These are phyloP conservation scores for Cyclotella atomus DNA, from an alignment of 108 stramenopile genomes.

Conservation along the genomic window DNA sequence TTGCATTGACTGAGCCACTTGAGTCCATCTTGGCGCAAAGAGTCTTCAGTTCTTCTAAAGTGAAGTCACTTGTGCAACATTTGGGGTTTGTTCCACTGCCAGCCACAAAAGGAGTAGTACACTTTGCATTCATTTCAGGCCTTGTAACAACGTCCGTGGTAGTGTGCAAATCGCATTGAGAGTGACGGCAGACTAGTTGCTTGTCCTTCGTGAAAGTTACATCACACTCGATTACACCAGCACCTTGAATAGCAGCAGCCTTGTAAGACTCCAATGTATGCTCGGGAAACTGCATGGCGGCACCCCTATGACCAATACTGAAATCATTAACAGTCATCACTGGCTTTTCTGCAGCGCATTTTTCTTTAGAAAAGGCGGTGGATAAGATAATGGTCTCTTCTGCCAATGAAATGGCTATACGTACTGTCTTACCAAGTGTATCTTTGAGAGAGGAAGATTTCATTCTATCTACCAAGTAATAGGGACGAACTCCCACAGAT, in stretches of 20 bases:
- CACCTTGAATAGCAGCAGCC: constrained; percentile 58
- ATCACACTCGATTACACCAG: constrained; percentile 82
- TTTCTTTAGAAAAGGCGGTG: not conserved
- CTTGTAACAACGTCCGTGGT: constrained; percentile 67
- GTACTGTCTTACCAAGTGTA: not conserved
- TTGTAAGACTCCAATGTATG: constrained; percentile 63
- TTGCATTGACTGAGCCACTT: constrained; percentile 37
- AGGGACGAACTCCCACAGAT: not conserved
- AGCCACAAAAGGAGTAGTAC: constrained; percentile 55
- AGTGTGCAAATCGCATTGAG: constrained; percentile 78
- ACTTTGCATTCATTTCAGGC: constrained; percentile 71
- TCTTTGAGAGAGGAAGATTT: not conserved
- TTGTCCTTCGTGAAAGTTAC: constrained; percentile 79
- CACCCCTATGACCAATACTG: constrained; percentile 79
- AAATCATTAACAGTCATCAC: constrained; percentile 52
- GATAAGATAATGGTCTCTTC: not conserved
- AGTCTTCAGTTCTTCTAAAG: constrained; percentile 70
- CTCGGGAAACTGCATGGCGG: constrained; percentile 65
- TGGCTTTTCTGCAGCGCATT: too few relatives aligned
- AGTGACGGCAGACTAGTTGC: constrained; percentile 70
- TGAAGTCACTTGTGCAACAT: constrained; percentile 78
- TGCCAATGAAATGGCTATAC: not conserved
- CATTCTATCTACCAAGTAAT: not conserved
- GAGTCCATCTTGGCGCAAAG: constrained; percentile 84
- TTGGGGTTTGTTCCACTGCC: constrained; percentile 43